These are phyloP conservation scores for Apiotrichum sp. DNA, from an alignment of 1,284 basidiomycete species.

Conservation along the genomic window DNA sequence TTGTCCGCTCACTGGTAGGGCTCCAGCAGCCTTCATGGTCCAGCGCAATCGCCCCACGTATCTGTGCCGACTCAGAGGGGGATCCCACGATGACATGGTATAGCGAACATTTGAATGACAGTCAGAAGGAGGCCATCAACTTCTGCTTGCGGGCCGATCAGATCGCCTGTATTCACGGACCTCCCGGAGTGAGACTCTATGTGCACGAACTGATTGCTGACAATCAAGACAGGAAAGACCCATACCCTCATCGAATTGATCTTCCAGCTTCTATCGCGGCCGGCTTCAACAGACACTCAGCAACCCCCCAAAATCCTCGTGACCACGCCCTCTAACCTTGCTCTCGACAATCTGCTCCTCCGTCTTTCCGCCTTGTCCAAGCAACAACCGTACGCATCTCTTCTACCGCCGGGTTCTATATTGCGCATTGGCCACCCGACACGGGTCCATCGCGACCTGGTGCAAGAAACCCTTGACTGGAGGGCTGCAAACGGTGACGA, in stretches of 20 bases:
- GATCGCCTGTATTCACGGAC: constrained; percentile 91
- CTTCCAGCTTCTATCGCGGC: constrained; percentile 61
- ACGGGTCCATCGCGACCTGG: constrained; percentile 71
- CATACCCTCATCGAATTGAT: constrained; percentile 87
- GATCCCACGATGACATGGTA: constrained; percentile 67
- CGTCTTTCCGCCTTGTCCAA: constrained; percentile 52
- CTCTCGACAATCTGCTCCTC: constrained; percentile 74
- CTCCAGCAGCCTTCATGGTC: constrained; percentile 44
- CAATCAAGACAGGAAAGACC: constrained; percentile 73
- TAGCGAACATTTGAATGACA: constrained; percentile 68
- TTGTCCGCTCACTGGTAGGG: constrained; percentile 64
- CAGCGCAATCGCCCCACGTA: not conserved
- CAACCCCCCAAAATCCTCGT: constrained; percentile 52
- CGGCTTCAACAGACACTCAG: constrained; percentile 22
- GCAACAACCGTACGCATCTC: constrained; percentile 22
- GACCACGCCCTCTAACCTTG: constrained; percentile 47
- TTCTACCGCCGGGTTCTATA: constrained; percentile 48
- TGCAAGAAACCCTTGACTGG: constrained; percentile 79
- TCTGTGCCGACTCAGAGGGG: constrained; percentile 15
- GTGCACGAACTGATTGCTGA: constrained; percentile 5
- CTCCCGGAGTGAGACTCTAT: constrained; percentile 76
- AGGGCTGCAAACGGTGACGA: constrained; percentile 71
- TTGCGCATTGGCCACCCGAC: constrained; percentile 90
- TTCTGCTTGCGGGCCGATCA: constrained; percentile 52
- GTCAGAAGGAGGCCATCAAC: constrained; percentile 67